A percentile compares a stretch with the other conserved stretches of the same genome.
Conservation (phyloP, 108 stramenopile genomes). For the Pseudonitzschia multiseries region DNA sequence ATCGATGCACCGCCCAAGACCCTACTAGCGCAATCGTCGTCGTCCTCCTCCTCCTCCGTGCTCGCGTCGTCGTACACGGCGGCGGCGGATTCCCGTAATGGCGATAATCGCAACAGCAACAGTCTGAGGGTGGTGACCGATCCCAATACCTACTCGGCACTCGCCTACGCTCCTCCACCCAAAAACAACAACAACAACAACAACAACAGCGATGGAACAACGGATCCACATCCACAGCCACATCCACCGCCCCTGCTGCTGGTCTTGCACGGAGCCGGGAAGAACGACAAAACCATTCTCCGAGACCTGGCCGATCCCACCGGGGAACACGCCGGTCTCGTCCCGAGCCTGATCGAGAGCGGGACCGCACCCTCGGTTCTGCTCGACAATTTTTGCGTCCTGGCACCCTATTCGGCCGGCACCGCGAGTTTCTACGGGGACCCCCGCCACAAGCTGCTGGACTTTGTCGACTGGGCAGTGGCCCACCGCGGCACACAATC, state of each 20-base stretch:
- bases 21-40: too few relatives aligned
- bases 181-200: conserved; percentile 4
- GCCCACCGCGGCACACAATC: too few relatives aligned
- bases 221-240: too few relatives aligned
- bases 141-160: conserved; percentile 63
- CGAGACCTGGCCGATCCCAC: conserved; percentile 52
- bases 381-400: conserved; percentile 61
- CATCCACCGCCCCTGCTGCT: conserved; percentile 52
- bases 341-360: conserved; percentile 59
- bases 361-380: conserved; percentile 52
- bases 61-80: too few relatives aligned
- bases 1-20: too few relatives aligned
- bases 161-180: conserved; percentile 53
- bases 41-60: too few relatives aligned
- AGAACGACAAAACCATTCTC: conserved; percentile 56
- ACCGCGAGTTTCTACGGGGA: conserved; percentile 72
- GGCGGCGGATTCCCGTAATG: too few relatives aligned
- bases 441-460: conserved; percentile 56
- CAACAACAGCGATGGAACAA: too few relatives aligned
- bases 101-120: too few relatives aligned
- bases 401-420: conserved; percentile 73
- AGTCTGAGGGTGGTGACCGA: conserved; percentile 39
- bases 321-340: conserved; percentile 77
- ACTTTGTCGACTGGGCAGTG: conserved; percentile 71
- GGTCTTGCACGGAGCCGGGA: conserved; percentile 75